Base-by-base conservation (phyloP, 164 flowering plant species). In the Stephania cephalantha region DNA sequence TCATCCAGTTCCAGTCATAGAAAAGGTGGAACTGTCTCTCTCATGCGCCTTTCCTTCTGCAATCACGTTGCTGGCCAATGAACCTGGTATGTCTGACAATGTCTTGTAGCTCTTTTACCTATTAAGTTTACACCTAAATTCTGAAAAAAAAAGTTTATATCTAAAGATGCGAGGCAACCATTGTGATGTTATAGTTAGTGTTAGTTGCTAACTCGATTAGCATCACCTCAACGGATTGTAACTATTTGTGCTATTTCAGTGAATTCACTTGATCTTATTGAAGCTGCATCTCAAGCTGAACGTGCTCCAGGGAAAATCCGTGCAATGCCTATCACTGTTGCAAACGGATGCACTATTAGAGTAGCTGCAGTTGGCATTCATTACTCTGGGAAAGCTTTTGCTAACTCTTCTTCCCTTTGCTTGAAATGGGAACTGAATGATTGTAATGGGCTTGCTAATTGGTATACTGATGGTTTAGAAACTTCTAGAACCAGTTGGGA, bases 381-480 rank as follows among this genome's bases (percentile, higher is more conserved):
- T 82, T 68, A 71, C 70, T 83, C 90, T 73, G 96, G 96, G 80
- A 91, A 85, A 86, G 85, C 91, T 81, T 93, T 93, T 85, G 96
- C 94, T 69, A 95, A 95, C 74, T 89, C 98, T 67, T 95, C 99
- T 71, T 90, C 99, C 81, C 94, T 93, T 76, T 69, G 53, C 73
- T 82, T 95, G 79, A 85, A 71, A 73, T 95, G 98, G 99, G 91
- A 91, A 78, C 79, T 90, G 72, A 82, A 75, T 73, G 81, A 75
- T 76, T 90, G 96, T 83, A 82, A 89, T 46, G 86, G 82, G 15
- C 79, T 91, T 78, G 98, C 95, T 61, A 69, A 81, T 50, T 93
- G 93, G 94, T 84, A 83, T 73, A 87, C 73, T 64, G 72, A 72
- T 79, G 79, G 71, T 74, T 68, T 74, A 70, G 77, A 78, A 76